Conservation (phyloP, 768 basidiomycete genomes). For the Candolleomyces efflorescens region DNA sequence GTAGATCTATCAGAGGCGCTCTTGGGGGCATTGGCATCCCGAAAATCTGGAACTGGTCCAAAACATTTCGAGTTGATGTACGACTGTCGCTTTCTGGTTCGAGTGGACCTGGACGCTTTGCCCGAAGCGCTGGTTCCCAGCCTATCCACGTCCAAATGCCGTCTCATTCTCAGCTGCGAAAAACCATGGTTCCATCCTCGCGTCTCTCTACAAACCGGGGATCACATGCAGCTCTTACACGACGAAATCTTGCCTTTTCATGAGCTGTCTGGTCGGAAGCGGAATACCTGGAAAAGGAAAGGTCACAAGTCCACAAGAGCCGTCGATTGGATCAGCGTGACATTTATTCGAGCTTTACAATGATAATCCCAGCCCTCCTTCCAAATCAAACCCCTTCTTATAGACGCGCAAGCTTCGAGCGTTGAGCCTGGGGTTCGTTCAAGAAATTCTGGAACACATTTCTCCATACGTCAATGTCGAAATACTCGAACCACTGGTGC, state of each 20-base stretch:
- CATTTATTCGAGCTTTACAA: slow-evolving; percentile 21
- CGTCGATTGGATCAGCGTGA: background rate
- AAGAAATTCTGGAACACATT: slow-evolving; percentile 34
- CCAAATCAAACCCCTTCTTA: background rate
- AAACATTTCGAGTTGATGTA: slow-evolving; percentile 42
- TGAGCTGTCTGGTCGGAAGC: background rate
- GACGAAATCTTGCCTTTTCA: background rate
- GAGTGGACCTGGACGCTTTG: slow-evolving; percentile 39
- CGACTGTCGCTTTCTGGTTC: slow-evolving; percentile 62
- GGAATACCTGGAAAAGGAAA: background rate
- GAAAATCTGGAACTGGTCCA: slow-evolving; percentile 15
- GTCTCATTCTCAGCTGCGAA: slow-evolving; percentile 4
- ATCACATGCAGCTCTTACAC: background rate
- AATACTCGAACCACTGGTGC: slow-evolving; percentile 45
- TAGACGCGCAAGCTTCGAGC: background rate
- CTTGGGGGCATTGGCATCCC: slow-evolving; percentile 9
- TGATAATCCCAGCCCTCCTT: too few species aligned
- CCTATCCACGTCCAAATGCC: background rate
- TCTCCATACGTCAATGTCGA: slow-evolving; percentile 36
- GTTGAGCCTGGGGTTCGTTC: background rate
- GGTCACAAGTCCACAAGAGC: background rate
- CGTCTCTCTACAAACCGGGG: background rate
- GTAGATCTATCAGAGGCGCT: slow-evolving; percentile 11
- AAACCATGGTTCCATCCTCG: slow-evolving; percentile 4
- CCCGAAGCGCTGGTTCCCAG: slow-evolving; percentile 30